Base-by-base conservation (phyloP, 2,329 filamentous ascomycete genomes). In the Botryotinia narcissicola region DNA sequence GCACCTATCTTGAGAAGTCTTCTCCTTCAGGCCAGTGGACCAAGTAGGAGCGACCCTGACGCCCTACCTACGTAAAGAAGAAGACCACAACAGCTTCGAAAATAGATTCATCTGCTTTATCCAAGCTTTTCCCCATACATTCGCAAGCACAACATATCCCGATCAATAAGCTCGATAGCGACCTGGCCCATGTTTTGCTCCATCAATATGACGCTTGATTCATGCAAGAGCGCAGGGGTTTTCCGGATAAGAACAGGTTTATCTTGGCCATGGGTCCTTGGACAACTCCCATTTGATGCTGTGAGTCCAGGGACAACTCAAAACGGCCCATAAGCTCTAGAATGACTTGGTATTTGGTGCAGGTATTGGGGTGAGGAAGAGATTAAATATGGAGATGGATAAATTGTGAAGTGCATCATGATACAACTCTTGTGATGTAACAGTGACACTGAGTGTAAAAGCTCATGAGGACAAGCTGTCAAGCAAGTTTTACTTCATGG, bases 381-480 rank as follows among this genome's bases (percentile, higher is more conserved):
- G 2, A 51, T 18, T 54, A 35, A 69, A 69, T 69, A 44, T 63
- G 37, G 66, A 59, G 18, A 44, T n/a, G 1, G 48, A 9, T 37
- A 22, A 3, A 42, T 25, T 42, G 29, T 7, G 29, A 16, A n/a
- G 42, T 63, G n/a, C 42, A 51, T 71, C 57, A 63, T 63, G 22
- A n/a, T 71, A 44, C 54, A 70, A 61, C 35, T 46, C 35, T 16
- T 44, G 54, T 37, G 40, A 61, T 70, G 68, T 7, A 37, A 70
- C 46, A 20, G 48, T 10, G 14, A 22, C 40, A 8, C 14, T 51
- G 16, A 16, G 18, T 20, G 29, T 7, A 2, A 63, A 46, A 18
- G 29, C 44, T 66, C 25, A 5, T 37, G 29, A 16, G 32, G 32
- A 35, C n/a, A 3, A 51, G 22, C 63, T 18, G 16, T 40, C 44